A percentile compares a stretch with the other conserved stretches of the same genome.
Evolutionary conservation across 495 filamentous ascomycete genomes (phyloP).

Genomic region (Neurospora sublineolata): DNA sequence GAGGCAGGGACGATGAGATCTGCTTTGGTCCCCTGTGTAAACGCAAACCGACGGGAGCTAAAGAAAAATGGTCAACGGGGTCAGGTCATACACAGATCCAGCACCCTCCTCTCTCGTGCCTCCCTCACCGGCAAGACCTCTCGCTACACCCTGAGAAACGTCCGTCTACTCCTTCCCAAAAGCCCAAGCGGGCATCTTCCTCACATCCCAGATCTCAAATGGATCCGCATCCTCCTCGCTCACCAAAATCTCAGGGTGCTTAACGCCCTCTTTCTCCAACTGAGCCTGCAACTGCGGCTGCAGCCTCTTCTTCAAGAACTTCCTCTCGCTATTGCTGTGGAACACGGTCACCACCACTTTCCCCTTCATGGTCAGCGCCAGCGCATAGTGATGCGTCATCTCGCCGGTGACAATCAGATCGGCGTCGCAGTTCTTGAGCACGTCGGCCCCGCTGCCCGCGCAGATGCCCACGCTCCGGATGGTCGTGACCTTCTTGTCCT

Average conservation of each 20-base stretch:
- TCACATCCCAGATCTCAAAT: conserved; percentile 36
- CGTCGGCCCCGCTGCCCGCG: conserved; percentile 67
- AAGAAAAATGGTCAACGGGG: background rate
- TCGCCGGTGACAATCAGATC: conserved; percentile 88
- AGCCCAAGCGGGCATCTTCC: conserved; percentile 8
- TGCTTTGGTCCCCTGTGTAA: background rate
- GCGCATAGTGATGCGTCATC: conserved; percentile 81
- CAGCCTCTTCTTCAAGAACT: conserved; percentile 63
- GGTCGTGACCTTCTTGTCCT: conserved; percentile 2
- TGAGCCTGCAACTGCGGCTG: conserved; percentile 46
- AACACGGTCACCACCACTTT: conserved; percentile 73
- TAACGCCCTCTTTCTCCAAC: conserved; percentile 38
- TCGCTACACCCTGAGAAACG: too few relatives aligned
- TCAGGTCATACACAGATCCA: background rate
- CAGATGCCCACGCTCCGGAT: conserved; percentile 48
- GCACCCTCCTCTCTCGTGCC: background rate
- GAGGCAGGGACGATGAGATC: background rate
- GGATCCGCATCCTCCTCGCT: conserved; percentile 71
- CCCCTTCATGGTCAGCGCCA: conserved; percentile 81
- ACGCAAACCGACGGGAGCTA: background rate
- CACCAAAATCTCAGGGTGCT: conserved; percentile 49
- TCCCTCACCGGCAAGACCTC: too few relatives aligned
- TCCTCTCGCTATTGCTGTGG: conserved; percentile 84
- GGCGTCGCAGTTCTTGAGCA: conserved; percentile 55
- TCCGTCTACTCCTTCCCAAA: background rate